A percentile compares a stretch with the other conserved stretches of the same genome.
Conservation (phyloP, 169 alveolate species). For the Plasmodium billcollinsi region DNA sequence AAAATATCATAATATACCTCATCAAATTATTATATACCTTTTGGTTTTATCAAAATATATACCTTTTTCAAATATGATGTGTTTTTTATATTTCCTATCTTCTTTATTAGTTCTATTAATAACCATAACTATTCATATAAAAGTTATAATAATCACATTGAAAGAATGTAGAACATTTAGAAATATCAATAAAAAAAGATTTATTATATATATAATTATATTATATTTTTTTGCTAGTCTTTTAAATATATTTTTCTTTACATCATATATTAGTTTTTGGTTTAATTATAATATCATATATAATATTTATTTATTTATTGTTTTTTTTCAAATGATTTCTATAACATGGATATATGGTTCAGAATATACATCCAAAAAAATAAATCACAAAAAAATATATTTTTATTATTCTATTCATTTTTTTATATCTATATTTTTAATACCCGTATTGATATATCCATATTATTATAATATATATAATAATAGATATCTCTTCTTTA, state of each 20-base stretch:
- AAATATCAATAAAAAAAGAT: slow-evolving; percentile 19
- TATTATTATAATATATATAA: background rate
- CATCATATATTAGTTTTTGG: slow-evolving; percentile 6
- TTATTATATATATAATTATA: slow-evolving; percentile 35
- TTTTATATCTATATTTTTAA: slow-evolving; percentile 4
- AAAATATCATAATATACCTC: background rate
- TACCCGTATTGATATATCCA: slow-evolving; percentile 11
- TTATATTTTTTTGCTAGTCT: slow-evolving; percentile 19
- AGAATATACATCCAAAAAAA: background rate
- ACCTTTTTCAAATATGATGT: slow-evolving; percentile 38
- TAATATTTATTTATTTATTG: slow-evolving; percentile 41
- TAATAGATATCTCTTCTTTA: background rate
- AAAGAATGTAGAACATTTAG: slow-evolving; percentile 64
- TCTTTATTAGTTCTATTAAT: slow-evolving; percentile 25
- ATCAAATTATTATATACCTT: slow-evolving; percentile 21
- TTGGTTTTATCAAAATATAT: slow-evolving; percentile 37
- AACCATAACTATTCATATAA: slow-evolving; percentile 49
- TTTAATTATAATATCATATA: slow-evolving; percentile 5
- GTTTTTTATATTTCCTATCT: slow-evolving; percentile 44
- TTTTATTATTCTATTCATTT: background rate
- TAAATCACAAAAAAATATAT: slow-evolving; percentile 1
- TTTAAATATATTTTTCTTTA: slow-evolving; percentile 6
- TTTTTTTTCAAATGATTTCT: slow-evolving; percentile 23
- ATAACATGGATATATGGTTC: slow-evolving; percentile 62
- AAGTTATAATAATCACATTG: slow-evolving; percentile 39